Base-by-base conservation (phyloP, 805 yeast species). In the Kazachstania psychrophila region DNA sequence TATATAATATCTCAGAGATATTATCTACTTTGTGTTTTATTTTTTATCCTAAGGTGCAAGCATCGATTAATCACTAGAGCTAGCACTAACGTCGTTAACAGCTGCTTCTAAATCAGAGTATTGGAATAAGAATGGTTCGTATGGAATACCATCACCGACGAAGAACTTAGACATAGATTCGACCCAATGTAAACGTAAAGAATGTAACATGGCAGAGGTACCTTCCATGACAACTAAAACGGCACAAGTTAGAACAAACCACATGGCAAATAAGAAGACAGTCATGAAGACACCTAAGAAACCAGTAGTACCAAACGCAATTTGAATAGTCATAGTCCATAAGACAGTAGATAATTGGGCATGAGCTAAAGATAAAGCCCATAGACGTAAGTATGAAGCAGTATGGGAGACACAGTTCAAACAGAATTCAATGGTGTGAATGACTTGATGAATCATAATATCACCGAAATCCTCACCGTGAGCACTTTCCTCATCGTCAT, bases 131-230 rank as follows among this genome's bases (percentile, higher is more conserved):
- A 77, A 80, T 20, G 88, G 88, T 41, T 70, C 72, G 52, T 77
- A 80, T 8, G 75, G 71, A 33, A 69, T 62, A 45, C 88, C 88
- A 52, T 79, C 86, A 52, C 88, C 88, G 51, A 76, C 79, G 46
- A 80, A 80, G 54, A 76, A 79, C 57, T 80, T 80, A 31, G 84
- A 76, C 88, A 80, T 80, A 25, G 84, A 74, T 53, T 80, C 88
- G 37, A 80, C 87, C 88, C 88, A 80, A 53, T 80, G 88, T 48
- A 80, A 65, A 62, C 88, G 72, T 50, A 80, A 68, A 12, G 83
- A 73, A 56, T 80, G 88, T 51, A 80, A 65, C 88, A 80, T 80
- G 15, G 87, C 87, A n/a, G 85, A 77, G 0, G 87, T 80, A 39
- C 88, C 88, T 61, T 80, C 88, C 88, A 80, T 80, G 33, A 77